Conservation (phyloP, 306 rosid genomes). For the Arachis hypogaea region DNA sequence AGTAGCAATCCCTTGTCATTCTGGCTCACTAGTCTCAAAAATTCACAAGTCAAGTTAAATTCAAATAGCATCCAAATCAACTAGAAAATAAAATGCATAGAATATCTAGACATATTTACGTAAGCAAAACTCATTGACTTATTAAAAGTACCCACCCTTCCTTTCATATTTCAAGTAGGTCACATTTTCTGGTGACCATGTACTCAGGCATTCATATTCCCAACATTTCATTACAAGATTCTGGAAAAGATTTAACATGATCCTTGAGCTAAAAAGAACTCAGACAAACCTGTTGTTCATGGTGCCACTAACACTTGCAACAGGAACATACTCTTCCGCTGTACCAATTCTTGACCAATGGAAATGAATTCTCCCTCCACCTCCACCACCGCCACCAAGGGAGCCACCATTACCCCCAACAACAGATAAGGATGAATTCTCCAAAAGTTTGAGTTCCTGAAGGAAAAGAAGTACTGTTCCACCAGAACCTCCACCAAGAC, state of each 20-base stretch:
- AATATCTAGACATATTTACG: not conserved
- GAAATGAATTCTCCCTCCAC: constrained; percentile 98
- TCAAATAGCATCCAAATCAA: constrained; percentile 9
- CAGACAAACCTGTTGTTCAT: constrained; percentile 69
- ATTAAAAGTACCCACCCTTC: not conserved
- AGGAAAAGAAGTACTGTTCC: constrained; percentile 97
- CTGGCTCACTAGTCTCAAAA: constrained; percentile 7
- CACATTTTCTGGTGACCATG: too few relatives aligned
- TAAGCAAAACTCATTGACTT: not conserved
- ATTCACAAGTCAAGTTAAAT: not conserved
- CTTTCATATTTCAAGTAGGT: too few relatives aligned
- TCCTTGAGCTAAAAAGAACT: constrained; percentile 27
- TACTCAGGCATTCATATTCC: not conserved
- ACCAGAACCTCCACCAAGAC: constrained; percentile 97
- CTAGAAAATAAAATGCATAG: constrained; percentile 2
- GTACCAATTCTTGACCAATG: constrained; percentile 87
- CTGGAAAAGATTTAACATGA: not conserved
- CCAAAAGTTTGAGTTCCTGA: constrained; percentile 79
- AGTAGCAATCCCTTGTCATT: not conserved
- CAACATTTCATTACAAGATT: constrained; percentile 7
- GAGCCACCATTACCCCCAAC: constrained; percentile 90
- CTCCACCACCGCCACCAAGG: constrained; percentile 96
- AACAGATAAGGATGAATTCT: constrained; percentile 75
- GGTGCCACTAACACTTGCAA: constrained; percentile 81
- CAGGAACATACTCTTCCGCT: constrained; percentile 81